Base-by-base conservation (phyloP, 768 basidiomycete genomes). In the Boletus vinaceobasis region DNA sequence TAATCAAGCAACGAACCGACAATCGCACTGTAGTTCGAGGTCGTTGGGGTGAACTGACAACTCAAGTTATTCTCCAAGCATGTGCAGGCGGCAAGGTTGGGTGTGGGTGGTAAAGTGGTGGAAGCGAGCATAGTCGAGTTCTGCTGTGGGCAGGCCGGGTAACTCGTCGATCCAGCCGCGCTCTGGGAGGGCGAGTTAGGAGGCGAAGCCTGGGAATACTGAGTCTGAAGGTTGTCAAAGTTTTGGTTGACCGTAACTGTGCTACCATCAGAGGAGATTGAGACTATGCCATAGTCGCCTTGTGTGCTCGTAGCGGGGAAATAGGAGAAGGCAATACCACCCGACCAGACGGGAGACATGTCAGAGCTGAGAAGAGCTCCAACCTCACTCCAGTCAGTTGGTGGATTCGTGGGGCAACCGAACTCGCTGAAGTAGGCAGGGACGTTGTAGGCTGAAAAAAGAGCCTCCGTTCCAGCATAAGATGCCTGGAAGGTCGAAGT, bases 341-440 rank as follows among this genome's bases (percentile, higher is more conserved):
- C 94, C 32, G 90, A 93, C 85, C 88, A 96, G 47, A 87, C 84
- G 52, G 84, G 71, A 19, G 85, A 79, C 82, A 94, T 90, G 7
- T 87, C 71, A 11, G 79, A 67, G 56, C 87, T 80, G 69, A 90
- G 90, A 27, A 96, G 77, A 27, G 86, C 82, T 44, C 70, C 77
- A 14, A 84, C 82, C 68, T 97, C 94, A 35, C 84, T 85, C 91
- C 92, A 97, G 40, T 53, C 43, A 33, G 85, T 73, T 63, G 88
- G 83, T 46, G 90, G 80, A 21, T 73, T 75, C 23, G 75, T 77
- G 65, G 86, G 82, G 68, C 88, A 90, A 53, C 92, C 90, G 51
- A 81, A 96, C 78, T 93, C 91, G 66, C 89, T 88, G 74, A 96
- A 91, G 77, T 96, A 95, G 9, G 92, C 90, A 2, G 83, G 83